Evolutionary conservation across 495 filamentous ascomycete species (phyloP), one percentile per base, ranked within the genome.

Genomic region (Elaphomyces granulatus): DNA sequence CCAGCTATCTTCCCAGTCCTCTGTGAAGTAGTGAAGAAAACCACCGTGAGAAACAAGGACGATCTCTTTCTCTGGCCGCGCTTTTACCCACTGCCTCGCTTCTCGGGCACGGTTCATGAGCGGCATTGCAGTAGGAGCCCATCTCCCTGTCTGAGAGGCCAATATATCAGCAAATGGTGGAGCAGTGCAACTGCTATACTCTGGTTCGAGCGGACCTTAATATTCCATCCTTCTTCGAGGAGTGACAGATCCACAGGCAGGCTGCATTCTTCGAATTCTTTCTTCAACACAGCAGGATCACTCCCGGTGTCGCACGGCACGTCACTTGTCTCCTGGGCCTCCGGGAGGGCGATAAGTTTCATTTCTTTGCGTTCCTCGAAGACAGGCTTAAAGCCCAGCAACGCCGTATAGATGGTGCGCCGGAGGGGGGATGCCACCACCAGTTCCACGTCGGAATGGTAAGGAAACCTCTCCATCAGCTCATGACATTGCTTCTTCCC

Each of bases 371-470:
- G 61, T 2, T 56, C 52, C 18, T 65, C 41, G 36, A 73, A 63
- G 3, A 67, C 55, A 2, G 77, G 64, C 34, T 54, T 57, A 60
- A 94, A 94, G 34, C 71, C 72, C 36, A 76, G 59, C 8, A 94
- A 67, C 3, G 80, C 75, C 0, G 88, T 94, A 54, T 82, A 78
- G 21, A 96, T 61, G 2, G 88, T 92, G 39, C 88, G 79, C 16
- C 79, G 78, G 35, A 94, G 68, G 1, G 88, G 87, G 0, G 85
- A 93, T 34, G 84, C 77, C 14, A 87, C 72, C 2, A 94, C 67
- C 37, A 87, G 69, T 4, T 78, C 77, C 55, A 88, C 59, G 23
- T 71, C 54, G 15, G 67, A 57, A 49, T 79, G 74, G 52, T 63
- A 48, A 8, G 82, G 81, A 58, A 94, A 93, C 18, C 38, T 51